Evolutionary conservation across 225 moss, liverwort and hornwort species (phyloP).

Genomic region (Polytrichum formosum): DNA sequence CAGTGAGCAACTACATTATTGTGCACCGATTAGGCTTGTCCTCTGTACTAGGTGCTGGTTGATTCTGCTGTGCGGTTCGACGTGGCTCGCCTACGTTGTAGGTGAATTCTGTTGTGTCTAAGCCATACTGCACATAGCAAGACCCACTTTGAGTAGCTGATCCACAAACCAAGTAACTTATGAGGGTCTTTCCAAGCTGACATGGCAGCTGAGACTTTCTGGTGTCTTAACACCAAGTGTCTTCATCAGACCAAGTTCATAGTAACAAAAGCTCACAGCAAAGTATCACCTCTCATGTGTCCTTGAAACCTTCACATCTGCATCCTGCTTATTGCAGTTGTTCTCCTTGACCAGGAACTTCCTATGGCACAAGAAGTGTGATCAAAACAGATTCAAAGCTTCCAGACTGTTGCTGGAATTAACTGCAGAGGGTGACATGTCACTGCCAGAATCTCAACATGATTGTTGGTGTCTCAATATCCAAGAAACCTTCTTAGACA

Average conservation of each 20-base stretch:
- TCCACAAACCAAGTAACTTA: too few relatives aligned
- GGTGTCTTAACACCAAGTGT: constrained; percentile 17
- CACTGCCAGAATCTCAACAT: neutral
- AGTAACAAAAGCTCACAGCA: constrained; percentile 12
- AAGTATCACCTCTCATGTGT: constrained; percentile 32
- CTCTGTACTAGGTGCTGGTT: constrained; percentile 46
- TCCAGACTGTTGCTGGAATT: neutral
- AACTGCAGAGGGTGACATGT: neutral
- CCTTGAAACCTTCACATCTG: constrained; percentile 35
- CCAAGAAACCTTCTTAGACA: neutral
- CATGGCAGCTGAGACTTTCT: constrained; percentile 10
- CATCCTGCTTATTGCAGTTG: constrained; percentile 38
- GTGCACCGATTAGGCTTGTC: constrained; percentile 72
- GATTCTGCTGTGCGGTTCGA: constrained; percentile 46
- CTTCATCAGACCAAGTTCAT: constrained; percentile 23
- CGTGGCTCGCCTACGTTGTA: constrained; percentile 85
- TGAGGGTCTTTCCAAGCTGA: neutral
- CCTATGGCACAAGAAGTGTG: constrained; percentile 58
- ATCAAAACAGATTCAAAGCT: constrained; percentile 27
- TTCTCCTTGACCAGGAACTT: constrained; percentile 52
- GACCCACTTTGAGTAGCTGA: neutral
- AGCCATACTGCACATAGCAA: constrained; percentile 68
- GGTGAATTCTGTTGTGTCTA: constrained; percentile 84
- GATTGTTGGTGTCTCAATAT: neutral
- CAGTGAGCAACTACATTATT: constrained; percentile 59